Base-by-base conservation (phyloP, 75 land plant species). In the Picea sitchensis region DNA sequence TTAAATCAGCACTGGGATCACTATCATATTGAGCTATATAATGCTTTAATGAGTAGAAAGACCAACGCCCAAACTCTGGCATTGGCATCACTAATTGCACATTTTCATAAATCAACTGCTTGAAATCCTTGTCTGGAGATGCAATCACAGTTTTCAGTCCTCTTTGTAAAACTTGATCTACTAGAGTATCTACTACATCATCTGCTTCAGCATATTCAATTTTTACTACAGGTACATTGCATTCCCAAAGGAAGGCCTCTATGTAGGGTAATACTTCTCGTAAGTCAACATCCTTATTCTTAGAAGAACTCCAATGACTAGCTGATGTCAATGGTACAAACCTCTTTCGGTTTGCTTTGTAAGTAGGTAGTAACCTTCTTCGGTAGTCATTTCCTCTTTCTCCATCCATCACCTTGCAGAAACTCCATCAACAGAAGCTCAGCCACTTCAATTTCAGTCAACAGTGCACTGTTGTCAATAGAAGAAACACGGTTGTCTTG, bases 51-150 rank as follows among this genome's bases (percentile, higher is more conserved):
- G 98, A 92, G 79, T 92, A 94, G 81, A 95, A 95, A 3, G 95
- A 96, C 98, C 98, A 96, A 34, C 95, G 84, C 20, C 81, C 80
- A 63, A 94, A 79, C 15, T 96, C 95, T 76, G 88, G 81, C 78
- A 94, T 67, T 14, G 98, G 98, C 77, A 95, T 87, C 11, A 92
- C 92, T 76, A 96, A 82, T 61, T 95, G 95, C 18, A 96, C 90
- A 77, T 92, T 81, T 77, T 91, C 91, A 59, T 92, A 91, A 36
- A 96, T 84, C 77, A 96, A 77, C 73, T 96, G 98, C 81, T 91
- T 93, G 76, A 96, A 96, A 85, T 96, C 99, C 84, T 91, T 96
- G 80, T 96, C 99, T 65, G 95, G 98, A 20, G 99, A 96, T 54
- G 90, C 97, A 79, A 96, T 86, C 1, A 92, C 91, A 61, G 81